Evolutionary conservation across 306 rosid species (phyloP).

Genomic region (Dalbergia cochinchinensis): DNA sequence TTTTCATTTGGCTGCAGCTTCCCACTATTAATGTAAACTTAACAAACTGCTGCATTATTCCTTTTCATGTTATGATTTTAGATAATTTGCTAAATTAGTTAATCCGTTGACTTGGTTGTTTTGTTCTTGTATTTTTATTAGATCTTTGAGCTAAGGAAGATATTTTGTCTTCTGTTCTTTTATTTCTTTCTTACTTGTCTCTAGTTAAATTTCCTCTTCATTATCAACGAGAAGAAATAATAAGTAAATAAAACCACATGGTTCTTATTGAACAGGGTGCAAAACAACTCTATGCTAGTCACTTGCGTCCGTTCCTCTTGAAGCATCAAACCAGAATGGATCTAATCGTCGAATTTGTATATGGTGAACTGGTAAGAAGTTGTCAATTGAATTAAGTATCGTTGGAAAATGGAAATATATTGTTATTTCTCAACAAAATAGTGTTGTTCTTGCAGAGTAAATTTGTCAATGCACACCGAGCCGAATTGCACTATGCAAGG

Average conservation of each 20-base stretch:
- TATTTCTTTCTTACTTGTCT: neutral
- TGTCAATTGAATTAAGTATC: conserved; percentile 16
- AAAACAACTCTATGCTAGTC: conserved; percentile 52
- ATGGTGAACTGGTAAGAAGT: conserved; percentile 55
- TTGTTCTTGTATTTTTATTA: neutral
- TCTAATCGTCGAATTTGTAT: conserved; percentile 46
- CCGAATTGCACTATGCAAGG: conserved; percentile 56
- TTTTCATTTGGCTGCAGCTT: conserved; percentile 75
- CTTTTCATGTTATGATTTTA: conserved; percentile 20
- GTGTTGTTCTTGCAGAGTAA: conserved; percentile 50
- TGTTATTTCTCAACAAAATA: neutral
- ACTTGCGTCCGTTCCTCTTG: conserved; percentile 62
- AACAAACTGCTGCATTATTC: conserved; percentile 15
- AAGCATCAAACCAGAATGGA: conserved; percentile 66
- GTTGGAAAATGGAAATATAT: neutral
- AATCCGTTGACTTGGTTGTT: neutral
- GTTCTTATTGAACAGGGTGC: conserved; percentile 61
- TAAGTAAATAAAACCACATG: conserved; percentile 1
- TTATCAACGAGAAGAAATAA: neutral
- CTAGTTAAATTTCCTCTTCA: too few relatives aligned
- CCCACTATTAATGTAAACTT: conserved; percentile 63
- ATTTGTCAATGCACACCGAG: conserved; percentile 56
- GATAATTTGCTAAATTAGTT: neutral
- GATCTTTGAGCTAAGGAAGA: neutral
- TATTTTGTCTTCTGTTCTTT: neutral